Percentiles rank a stretch among this genome's conserved stretches.
Conservation (phyloP, 768 basidiomycete genomes). For the Pilatotrama ljubarskyi region DNA sequence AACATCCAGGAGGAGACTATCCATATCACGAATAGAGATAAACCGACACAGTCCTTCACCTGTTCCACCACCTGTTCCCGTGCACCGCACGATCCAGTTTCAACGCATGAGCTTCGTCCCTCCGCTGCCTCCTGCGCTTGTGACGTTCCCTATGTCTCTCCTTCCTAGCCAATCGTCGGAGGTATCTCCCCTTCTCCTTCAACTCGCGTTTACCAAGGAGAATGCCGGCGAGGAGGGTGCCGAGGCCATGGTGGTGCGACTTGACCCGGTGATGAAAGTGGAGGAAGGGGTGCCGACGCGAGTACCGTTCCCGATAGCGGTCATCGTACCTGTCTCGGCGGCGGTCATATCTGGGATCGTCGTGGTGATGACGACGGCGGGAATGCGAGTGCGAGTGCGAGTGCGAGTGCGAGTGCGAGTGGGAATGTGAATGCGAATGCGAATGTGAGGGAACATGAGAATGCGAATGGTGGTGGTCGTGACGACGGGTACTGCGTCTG, state of each 20-base stretch:
- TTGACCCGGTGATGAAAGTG: constrained; percentile 28
- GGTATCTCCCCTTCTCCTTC: constrained; percentile 16
- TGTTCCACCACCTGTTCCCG: constrained; percentile 23
- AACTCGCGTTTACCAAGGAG: constrained; percentile 14
- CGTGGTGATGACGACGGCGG: constrained; percentile 1
- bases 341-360: constrained; percentile 6
- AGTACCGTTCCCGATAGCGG: constrained; percentile 15
- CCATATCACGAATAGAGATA: too few species aligned
- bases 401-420: constrained; percentile 3
- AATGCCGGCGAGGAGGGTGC: constrained; percentile 21
- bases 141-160: constrained; percentile 24
- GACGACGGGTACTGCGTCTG: constrained; percentile 1
- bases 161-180: constrained; percentile 13
- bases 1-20: too few species aligned
- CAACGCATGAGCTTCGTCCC: constrained; percentile 18
- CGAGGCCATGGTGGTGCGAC: constrained; percentile 25
- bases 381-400: constrained; percentile 3
- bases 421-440: constrained; percentile 5
- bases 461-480: constrained; percentile 1
- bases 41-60: not conserved
- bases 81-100: constrained; percentile 7
- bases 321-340: constrained; percentile 9
- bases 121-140: constrained; percentile 15
- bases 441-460: not conserved
- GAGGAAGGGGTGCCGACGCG: constrained; percentile 17